Conservation (phyloP, 2,329 filamentous ascomycete species). For the Colletotrichum magnum region DNA sequence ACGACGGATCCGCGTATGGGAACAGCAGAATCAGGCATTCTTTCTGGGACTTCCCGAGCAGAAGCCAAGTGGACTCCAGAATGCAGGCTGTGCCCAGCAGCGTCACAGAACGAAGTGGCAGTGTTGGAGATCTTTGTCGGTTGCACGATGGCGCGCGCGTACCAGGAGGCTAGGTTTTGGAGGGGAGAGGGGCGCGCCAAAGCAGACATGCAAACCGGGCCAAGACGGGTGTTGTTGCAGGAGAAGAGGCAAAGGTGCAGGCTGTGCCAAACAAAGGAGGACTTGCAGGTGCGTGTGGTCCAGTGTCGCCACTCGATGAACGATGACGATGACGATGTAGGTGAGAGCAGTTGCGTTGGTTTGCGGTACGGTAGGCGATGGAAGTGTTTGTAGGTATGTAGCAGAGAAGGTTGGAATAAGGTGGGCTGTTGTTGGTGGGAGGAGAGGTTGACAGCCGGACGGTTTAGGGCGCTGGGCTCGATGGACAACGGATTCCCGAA, state of each 20-base stretch:
- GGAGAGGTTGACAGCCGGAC: slow-evolving; percentile 34
- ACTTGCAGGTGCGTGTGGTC: slow-evolving; percentile 17
- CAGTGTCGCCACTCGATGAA: slow-evolving; percentile 17
- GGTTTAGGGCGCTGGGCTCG: slow-evolving; percentile 24
- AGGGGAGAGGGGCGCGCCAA: slow-evolving; percentile 14
- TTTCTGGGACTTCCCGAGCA: slow-evolving; percentile 28
- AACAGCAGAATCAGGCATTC: slow-evolving; percentile 25
- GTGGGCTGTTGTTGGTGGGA: slow-evolving; percentile 33
- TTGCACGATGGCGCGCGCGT: slow-evolving; percentile 19
- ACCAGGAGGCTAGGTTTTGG: not conserved
- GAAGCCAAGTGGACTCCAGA: slow-evolving; percentile 14
- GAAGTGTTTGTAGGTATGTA: too few species aligned
- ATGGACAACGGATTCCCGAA: slow-evolving; percentile 26
- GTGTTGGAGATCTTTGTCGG: slow-evolving; percentile 38
- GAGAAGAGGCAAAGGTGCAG: slow-evolving; percentile 3
- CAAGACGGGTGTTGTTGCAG: slow-evolving; percentile 10
- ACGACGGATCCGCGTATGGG: slow-evolving; percentile 14
- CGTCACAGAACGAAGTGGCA: slow-evolving; percentile 27
- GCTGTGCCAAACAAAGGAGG: slow-evolving; percentile 30
- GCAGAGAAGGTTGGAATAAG: slow-evolving; percentile 29
- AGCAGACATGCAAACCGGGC: slow-evolving; percentile 26
- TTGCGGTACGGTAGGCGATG: not conserved
- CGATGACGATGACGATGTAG: slow-evolving; percentile 13
- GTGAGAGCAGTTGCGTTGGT: not conserved
- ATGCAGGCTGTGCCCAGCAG: slow-evolving; percentile 11